Conservation (phyloP, 371 early-diverging fungal genomes). For the Paraphysoderma sedebokerense region DNA sequence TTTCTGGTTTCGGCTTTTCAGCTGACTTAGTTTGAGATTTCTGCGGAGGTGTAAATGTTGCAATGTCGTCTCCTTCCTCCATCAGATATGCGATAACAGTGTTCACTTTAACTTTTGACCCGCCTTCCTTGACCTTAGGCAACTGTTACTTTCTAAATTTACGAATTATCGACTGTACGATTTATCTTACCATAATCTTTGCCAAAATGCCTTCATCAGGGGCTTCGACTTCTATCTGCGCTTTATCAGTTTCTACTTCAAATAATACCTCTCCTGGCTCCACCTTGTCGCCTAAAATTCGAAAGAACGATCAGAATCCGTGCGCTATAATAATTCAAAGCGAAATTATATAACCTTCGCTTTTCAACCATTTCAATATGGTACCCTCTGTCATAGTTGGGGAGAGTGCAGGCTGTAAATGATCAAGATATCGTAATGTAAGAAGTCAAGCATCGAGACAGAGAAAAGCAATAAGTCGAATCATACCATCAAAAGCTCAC, state of each 20-base stretch:
- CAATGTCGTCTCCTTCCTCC: background rate
- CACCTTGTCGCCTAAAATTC: background rate
- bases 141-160: background rate
- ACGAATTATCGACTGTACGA: too few species aligned
- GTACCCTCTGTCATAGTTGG: slow-evolving; percentile 3
- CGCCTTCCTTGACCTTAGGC: background rate
- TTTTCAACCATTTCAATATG: background rate
- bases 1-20: too few species aligned
- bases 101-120: background rate
- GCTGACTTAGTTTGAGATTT: too few species aligned
- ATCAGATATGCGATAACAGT: background rate
- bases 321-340: too few species aligned
- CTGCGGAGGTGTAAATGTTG: too few species aligned
- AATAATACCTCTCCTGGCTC: background rate
- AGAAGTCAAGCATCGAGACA: too few species aligned
- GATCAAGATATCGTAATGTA: too few species aligned
- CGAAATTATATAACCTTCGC: background rate
- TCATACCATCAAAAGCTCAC: too few species aligned
- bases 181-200: background rate
- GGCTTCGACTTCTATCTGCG: slow-evolving; percentile 2
- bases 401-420: slow-evolving; percentile 1
- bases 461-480: too few species aligned
- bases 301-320: too few species aligned
- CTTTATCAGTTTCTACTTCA: slow-evolving; percentile 3
- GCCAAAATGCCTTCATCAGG: background rate